These are phyloP conservation scores for Microbotryum lychnidis-dioicae DNA, from an alignment of 1,284 basidiomycete genomes.

Conservation along the genomic window DNA sequence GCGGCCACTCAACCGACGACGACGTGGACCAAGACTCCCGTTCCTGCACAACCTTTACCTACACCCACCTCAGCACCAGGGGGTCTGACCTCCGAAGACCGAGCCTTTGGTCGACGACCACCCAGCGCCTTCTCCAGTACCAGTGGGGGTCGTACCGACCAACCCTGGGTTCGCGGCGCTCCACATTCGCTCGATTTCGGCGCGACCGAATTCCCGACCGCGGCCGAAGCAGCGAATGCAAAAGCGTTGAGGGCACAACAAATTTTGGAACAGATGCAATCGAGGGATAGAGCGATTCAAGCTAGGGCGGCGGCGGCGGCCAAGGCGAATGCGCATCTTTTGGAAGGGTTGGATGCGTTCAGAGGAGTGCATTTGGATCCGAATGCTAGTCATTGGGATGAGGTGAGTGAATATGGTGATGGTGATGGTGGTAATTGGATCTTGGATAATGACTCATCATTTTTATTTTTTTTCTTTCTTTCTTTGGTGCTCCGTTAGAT, in stretches of 20 bases:
- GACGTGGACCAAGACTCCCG: no score
- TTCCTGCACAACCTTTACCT: no score
- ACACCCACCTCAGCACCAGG: neutral
- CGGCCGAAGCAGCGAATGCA: slow-evolving; percentile 75
- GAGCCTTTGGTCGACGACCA: no score
- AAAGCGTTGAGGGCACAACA: slow-evolving; percentile 21
- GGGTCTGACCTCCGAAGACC: neutral
- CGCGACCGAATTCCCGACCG: slow-evolving; percentile 69
- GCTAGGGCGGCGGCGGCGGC: slow-evolving; percentile 33
- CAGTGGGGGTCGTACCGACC: no score
- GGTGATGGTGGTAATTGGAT: no score
- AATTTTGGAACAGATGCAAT: slow-evolving; percentile 24
- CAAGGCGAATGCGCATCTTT: slow-evolving; percentile 33
- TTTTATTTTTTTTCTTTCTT: no score
- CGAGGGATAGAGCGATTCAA: slow-evolving; percentile 31
- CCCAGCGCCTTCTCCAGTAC: no score
- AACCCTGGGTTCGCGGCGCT: no score
- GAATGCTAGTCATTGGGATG: slow-evolving; percentile 91
- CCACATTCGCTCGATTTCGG: no score
- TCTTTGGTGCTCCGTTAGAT: slow-evolving; percentile 46
- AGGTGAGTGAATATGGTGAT: slow-evolving; percentile 50
- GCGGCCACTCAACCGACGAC: no score
- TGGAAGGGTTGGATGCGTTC: slow-evolving; percentile 64
- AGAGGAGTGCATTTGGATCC: slow-evolving; percentile 82
- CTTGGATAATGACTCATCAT: neutral